Base-by-base conservation (phyloP, 2,329 filamentous ascomycete species). In the Fusarium avenaceum region DNA sequence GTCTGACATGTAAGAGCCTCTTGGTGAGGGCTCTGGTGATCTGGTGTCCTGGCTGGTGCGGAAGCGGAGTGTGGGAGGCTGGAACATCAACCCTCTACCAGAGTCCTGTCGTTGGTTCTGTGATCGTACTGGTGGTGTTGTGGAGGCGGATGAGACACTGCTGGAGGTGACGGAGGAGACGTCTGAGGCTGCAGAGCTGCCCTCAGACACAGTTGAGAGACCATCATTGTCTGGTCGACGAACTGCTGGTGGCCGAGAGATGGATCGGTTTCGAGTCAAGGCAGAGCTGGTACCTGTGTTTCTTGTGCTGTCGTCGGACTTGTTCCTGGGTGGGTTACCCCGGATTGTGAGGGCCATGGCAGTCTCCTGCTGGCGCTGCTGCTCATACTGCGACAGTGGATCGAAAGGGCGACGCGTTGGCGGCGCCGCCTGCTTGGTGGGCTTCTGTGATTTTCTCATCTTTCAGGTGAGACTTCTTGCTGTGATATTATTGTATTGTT, bases 141-240 rank as follows among this genome's bases (percentile, higher is more conserved):
- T 13, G 19, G 46, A 61, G 22, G 48, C 24, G 22, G 67, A 59
- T 20, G 58, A 56, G 33, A 30, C 39, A 30, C 48, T 43, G 39
- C 35, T 44, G 26, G 66, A 44, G 45, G 46, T 44, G 35, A 57
- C 47, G 26, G 62, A 53, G 4, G 64, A 60, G 17, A 30, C 20
- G 5, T 65, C 61, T 22, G 68, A 65, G 17, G 52, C 17, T 9
- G 66, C 33, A 19, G 68, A 71, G 6, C 50, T 72, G 22, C 54
- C 65, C 55, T 74, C 72, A 4, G 72, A 72, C 19, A 74, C 72
- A 30, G 72, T 72, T n/a, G 72, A 74, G 24, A 74, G 62, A 2
- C 50, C 51, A 39, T 73, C 71, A 28, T 64, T 28, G 42, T 72
- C 72, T 57, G 58, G 69, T 32, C 50, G 57, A 48, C 67, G 65